Percentiles rank a stretch among this genome's conserved stretches.
Conservation (phyloP, 345 rosid genomes). For the Hibiscus tridactylites region DNA sequence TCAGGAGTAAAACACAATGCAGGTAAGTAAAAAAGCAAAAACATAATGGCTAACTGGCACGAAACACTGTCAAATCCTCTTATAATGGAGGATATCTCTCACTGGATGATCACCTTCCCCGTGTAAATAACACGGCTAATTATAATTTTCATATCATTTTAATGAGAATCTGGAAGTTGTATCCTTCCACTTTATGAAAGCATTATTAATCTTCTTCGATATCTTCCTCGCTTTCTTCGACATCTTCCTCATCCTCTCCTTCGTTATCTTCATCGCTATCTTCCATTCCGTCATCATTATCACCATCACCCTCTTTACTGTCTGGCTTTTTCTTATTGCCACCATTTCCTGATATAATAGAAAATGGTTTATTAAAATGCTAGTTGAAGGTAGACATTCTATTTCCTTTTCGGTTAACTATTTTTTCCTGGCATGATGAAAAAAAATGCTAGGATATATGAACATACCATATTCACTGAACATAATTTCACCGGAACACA, state of each 20-base stretch:
- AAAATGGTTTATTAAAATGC: not conserved
- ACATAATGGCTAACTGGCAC: not conserved
- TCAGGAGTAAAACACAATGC: not conserved
- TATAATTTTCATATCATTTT: not conserved
- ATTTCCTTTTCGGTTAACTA: no score
- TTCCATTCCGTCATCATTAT: slow-evolving; percentile 12
- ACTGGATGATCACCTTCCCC: not conserved
- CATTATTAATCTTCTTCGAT: slow-evolving; percentile 1
- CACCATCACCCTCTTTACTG: slow-evolving; percentile 1
- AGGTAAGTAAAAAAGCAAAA: not conserved
- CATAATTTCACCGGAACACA: slow-evolving; percentile 76
- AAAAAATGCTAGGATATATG: not conserved
- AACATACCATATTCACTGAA: slow-evolving; percentile 54
- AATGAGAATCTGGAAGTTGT: not conserved
- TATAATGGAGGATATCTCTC: not conserved
- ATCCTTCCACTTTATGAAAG: not conserved
- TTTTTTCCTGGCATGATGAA: not conserved
- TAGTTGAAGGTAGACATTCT: not conserved
- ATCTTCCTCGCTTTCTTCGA: slow-evolving; percentile 3
- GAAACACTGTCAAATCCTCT: not conserved
- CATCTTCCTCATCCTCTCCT: not conserved
- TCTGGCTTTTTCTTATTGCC: slow-evolving; percentile 14
- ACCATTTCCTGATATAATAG: slow-evolving; percentile 15
- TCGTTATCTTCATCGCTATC: slow-evolving; percentile 9
- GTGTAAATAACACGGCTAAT: not conserved